Percentiles rank a stretch among this genome's conserved stretches.
Conservation (phyloP, 2,329 filamentous ascomycete species). For the Leptodontidium sp. region DNA sequence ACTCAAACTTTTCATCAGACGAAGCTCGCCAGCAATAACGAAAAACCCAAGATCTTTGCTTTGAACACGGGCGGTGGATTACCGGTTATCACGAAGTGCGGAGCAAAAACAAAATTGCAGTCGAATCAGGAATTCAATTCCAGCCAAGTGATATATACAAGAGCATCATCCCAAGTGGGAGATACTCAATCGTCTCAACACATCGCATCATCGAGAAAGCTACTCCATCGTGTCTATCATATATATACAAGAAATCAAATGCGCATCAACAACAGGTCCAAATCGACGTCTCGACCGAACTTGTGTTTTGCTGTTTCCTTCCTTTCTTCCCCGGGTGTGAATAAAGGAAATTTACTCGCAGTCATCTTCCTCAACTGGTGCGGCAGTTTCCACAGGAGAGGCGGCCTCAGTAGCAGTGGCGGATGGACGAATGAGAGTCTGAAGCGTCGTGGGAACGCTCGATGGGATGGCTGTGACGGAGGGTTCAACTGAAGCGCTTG, state of each 20-base stretch:
- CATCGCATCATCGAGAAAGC: not conserved
- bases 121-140: constrained; percentile 23
- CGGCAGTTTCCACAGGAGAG: not conserved
- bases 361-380: constrained; percentile 7
- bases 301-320: not conserved
- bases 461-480: not conserved
- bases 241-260: constrained; percentile 19
- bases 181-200: constrained; percentile 1
- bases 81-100: not conserved
- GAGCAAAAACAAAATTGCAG: not conserved
- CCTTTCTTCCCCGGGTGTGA: not conserved
- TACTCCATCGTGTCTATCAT: constrained; percentile 3
- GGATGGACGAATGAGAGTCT: constrained; percentile 8
- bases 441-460: constrained; percentile 15
- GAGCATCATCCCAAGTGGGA: not conserved
- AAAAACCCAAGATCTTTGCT: no score
- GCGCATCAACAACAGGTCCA: not conserved
- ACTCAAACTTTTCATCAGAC: no score
- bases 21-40: no score
- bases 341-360: not conserved
- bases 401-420: not conserved
- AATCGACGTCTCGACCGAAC: not conserved
- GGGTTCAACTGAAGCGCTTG: not conserved
- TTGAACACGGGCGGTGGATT: not conserved
- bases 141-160: constrained; percentile 21